A percentile compares a stretch with the other conserved stretches of the same genome.
Evolutionary conservation across 2,329 filamentous ascomycete species (phyloP).

Genomic region (Colletotrichum abscissum): DNA sequence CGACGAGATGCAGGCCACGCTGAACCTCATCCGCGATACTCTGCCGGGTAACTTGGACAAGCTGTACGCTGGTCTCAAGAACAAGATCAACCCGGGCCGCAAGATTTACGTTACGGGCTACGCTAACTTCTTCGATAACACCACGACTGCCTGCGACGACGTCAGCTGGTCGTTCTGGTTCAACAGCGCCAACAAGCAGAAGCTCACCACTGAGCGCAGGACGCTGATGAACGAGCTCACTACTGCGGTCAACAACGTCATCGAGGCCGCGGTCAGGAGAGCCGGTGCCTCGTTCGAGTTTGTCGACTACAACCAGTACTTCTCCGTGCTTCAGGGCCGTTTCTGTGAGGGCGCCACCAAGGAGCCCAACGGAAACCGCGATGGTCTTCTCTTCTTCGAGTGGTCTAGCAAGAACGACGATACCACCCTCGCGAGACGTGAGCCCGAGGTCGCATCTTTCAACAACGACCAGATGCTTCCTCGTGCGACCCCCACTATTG

Average conservation of each 20-base stretch:
- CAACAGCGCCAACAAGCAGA: not conserved
- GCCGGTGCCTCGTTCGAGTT: not conserved
- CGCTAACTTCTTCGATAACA: conserved; percentile 46
- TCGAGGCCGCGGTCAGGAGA: not conserved
- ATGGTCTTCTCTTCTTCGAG: not conserved
- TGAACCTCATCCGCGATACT: conserved; percentile 40
- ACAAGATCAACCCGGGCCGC: conserved; percentile 44
- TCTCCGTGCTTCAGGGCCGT: not conserved
- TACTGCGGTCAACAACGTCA: not conserved
- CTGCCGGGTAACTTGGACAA: conserved; percentile 40
- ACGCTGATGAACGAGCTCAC: not conserved
- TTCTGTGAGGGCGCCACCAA: not conserved
- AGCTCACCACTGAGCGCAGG: not conserved
- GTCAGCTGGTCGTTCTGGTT: not conserved
- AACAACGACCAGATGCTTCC: not conserved
- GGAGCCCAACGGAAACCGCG: not conserved
- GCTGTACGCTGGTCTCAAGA: conserved; percentile 40
- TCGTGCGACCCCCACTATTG: not conserved
- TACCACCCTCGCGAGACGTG: not conserved
- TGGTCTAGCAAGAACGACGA: not conserved
- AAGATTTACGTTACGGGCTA: conserved; percentile 45
- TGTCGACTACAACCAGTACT: not conserved
- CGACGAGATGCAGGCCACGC: conserved; percentile 39
- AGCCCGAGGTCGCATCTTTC: not conserved
- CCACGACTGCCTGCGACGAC: conserved; percentile 7